Conservation (phyloP, 176 grass and related monocot species). For the Oryza glaberrima region DNA sequence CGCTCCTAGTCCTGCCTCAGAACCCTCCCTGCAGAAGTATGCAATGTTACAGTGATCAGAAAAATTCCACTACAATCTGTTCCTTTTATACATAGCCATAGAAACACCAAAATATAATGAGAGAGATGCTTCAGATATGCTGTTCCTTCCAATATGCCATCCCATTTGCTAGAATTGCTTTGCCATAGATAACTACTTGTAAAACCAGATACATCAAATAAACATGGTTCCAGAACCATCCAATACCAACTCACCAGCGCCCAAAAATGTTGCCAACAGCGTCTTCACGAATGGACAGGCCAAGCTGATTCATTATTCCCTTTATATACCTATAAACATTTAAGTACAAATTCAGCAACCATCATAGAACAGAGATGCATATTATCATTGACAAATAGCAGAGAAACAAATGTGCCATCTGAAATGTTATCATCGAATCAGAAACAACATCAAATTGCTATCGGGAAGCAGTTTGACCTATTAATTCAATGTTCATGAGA, state of each 20-base stretch:
- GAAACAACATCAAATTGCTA: not conserved
- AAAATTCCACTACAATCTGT: not conserved
- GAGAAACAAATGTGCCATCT: not conserved
- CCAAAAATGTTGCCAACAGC: slow-evolving; percentile 94
- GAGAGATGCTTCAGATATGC: not conserved
- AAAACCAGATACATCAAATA: slow-evolving; percentile 13
- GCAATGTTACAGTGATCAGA: not conserved
- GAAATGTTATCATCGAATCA: not conserved
- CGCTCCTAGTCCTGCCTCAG: slow-evolving; percentile 60
- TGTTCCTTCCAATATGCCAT: not conserved
- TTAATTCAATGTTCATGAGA: not conserved
- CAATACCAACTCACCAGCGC: slow-evolving; percentile 66
- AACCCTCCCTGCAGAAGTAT: slow-evolving; percentile 73
- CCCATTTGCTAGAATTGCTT: not conserved
- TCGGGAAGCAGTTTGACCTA: not conserved
- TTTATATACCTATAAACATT: slow-evolving; percentile 76
- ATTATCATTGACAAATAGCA: not conserved
- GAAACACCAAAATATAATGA: not conserved
- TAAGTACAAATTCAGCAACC: slow-evolving; percentile 3
- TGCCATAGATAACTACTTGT: not conserved
- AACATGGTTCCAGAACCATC: not conserved
- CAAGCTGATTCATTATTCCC: slow-evolving; percentile 74
- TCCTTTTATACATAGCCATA: not conserved
- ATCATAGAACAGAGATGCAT: not conserved
- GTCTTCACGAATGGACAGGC: slow-evolving; percentile 73